Evolutionary conservation across 108 stramenopile species (phyloP).

Genomic region (Cylindrotheca fusiformis): DNA sequence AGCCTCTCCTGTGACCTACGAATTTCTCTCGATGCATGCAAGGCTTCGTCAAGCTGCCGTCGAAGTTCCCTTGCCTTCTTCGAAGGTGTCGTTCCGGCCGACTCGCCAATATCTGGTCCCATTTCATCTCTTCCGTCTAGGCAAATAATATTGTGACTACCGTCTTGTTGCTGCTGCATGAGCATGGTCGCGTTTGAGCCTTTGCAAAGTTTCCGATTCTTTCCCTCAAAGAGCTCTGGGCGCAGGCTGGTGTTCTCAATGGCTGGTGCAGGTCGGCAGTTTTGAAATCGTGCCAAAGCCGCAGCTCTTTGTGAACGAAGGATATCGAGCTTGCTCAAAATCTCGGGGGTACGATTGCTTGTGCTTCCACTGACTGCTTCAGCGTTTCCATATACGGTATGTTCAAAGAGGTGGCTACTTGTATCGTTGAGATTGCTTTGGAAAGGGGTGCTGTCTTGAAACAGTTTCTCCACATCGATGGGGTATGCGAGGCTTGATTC

Average conservation of each 20-base stretch:
- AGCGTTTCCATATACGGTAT: not conserved
- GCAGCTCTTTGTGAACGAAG: conserved; percentile 21
- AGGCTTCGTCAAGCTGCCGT: conserved; percentile 38
- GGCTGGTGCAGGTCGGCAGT: not conserved
- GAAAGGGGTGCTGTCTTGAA: not conserved
- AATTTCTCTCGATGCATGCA: conserved; percentile 35
- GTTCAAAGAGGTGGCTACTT: too few species aligned
- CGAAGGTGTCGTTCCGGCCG: conserved; percentile 27
- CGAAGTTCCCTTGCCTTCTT: conserved; percentile 45
- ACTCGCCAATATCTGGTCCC: not conserved
- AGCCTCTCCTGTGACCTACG: conserved; percentile 34
- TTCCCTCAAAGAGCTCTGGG: not conserved
- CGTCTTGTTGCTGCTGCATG: not conserved
- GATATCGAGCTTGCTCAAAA: conserved; percentile 6
- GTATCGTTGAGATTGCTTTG: not conserved
- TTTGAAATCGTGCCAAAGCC: conserved; percentile 15
- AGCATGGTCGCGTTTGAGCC: not conserved
- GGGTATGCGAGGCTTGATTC: conserved; percentile 6
- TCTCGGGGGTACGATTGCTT: not conserved
- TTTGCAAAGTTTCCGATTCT: not conserved
- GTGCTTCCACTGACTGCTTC: not conserved
- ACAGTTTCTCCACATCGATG: conserved; percentile 16
- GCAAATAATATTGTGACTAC: not conserved
- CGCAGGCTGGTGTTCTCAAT: not conserved
- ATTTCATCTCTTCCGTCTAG: not conserved